Base-by-base conservation (phyloP, 1,284 basidiomycete species). In the Cutaneotrichosporon daszewskae region DNA sequence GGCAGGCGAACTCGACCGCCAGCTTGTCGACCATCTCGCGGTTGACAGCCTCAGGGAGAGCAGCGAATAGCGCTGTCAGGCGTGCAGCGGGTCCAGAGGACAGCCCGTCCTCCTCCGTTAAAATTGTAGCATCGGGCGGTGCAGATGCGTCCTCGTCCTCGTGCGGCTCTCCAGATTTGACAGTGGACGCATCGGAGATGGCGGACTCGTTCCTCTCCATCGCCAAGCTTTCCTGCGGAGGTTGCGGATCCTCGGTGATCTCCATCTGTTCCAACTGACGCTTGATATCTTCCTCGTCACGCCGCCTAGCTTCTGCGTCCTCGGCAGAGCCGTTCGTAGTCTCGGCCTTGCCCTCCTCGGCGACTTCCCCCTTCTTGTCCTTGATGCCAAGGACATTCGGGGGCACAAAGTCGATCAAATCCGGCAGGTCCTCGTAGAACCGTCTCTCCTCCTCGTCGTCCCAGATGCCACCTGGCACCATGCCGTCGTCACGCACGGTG, bases 401-500 rank as follows among this genome's bases (percentile, higher is more conserved):
- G 0, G 95, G 95, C 0, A 97, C 88, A 47, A 90, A 85, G 49
- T 94, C 89, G 49, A 84, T 84, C 32, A 98, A 71, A 64, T 98
- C 94, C 41, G 88, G 79, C 25, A 96, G 75, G 52, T 97, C 90
- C 65, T 97, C 92, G 63, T 87, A 98, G 72, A 96, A 98, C 38
- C 83, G 77, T 31, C 86, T 78, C 64, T 97, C 91, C 70, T 98
- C 95, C 53, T 98, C 95, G 59, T 98, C 95, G 64, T 92, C 89
- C 95, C 95, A 99, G 60, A 96, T 94, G 3, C 88, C 85, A 3
- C 84, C 83, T 6, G 76, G 71, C 13, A 75, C 65, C 13, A 57
- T 44, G 5, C 77, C 75, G 37, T 86, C 79, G 2, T 80, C 76
- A 3, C 78, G 76, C 14, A 83, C 79, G 3, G 60, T 60, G 45